Conservation (phyloP, 768 basidiomycete genomes). For the Boletus speciosus region DNA sequence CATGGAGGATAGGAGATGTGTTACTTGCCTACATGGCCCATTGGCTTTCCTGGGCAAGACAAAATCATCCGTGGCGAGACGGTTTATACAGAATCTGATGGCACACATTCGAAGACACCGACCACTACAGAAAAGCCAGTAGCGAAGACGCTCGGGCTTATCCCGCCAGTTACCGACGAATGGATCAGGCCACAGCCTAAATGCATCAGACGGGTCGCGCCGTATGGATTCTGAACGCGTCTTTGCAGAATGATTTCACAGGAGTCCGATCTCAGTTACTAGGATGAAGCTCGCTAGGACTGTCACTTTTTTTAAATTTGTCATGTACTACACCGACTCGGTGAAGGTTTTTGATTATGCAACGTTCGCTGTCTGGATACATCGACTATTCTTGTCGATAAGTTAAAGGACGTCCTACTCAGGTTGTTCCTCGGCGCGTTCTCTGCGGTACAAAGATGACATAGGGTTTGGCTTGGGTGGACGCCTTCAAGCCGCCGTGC, state of each 20-base stretch:
- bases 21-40: constrained; percentile 22
- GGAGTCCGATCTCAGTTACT: not conserved
- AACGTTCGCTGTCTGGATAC: not conserved
- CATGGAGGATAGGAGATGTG: constrained; percentile 12
- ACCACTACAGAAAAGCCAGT: not conserved
- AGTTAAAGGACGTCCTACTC: not conserved
- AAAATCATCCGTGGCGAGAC: not conserved
- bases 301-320: not conserved
- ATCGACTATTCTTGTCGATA: not conserved
- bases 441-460: too few relatives aligned
- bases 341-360: not conserved
- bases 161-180: not conserved
- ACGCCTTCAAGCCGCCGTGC: constrained; percentile 8
- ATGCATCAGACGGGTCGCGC: constrained; percentile 5
- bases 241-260: not conserved
- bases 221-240: not conserved
- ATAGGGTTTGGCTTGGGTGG: not conserved
- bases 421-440: not conserved
- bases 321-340: too few relatives aligned
- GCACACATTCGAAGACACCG: not conserved
- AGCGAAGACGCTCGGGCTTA: not conserved
- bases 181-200: constrained; percentile 15
- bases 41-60: constrained; percentile 3
- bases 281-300: not conserved
- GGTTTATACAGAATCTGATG: not conserved